phyloP scores from a whole-genome alignment of 2,329 filamentous ascomycete genomes.

The Cladosporium halotolerans region DNA sequence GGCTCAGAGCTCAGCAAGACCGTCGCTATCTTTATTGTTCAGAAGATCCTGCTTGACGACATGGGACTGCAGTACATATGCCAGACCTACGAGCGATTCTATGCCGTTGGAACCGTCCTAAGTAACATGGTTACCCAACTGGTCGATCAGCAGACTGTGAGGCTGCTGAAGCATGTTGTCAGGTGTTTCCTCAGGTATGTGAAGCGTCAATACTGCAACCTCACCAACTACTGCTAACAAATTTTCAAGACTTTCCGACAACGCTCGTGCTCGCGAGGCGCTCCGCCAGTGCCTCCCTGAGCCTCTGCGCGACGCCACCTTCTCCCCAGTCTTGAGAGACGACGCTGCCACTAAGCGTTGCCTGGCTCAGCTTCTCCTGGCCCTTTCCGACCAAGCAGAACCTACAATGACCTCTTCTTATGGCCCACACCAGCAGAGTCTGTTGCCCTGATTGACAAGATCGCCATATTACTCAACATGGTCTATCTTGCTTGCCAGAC shows the following conservation, averaged over 20 bases:
- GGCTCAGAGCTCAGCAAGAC: constrained; percentile 98
- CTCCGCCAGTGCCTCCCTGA: constrained; percentile 93
- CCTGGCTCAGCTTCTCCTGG: constrained; percentile 92
- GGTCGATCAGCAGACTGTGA: constrained; percentile 93
- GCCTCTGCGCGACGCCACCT: constrained; percentile 96
- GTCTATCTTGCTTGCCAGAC: too few relatives aligned
- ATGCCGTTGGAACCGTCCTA: constrained; percentile 91
- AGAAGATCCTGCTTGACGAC: constrained; percentile 96
- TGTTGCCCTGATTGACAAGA: not conserved
- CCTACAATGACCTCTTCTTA: constrained; percentile 21
- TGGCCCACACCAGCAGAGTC: constrained; percentile 14
- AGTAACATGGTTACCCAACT: constrained; percentile 99
- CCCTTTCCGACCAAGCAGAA: constrained; percentile 66
- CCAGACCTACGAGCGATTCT: constrained; percentile 97
- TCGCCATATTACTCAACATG: too few relatives aligned
- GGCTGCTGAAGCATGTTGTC: constrained; percentile 94
- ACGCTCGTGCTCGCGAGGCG: constrained; percentile 89
- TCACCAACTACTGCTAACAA: constrained; percentile 1
- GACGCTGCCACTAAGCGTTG: constrained; percentile 97
- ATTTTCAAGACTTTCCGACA: constrained; percentile 72
- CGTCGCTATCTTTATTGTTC: constrained; percentile 98
- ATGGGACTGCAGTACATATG: constrained; percentile 97
- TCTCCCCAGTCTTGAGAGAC: constrained; percentile 90
- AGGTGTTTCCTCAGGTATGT: constrained; percentile 78
- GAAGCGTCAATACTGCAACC: not conserved